Evolutionary conservation across 1,139 yeast species (phyloP).

Genomic region (Scheffersomyces insectosa): DNA sequence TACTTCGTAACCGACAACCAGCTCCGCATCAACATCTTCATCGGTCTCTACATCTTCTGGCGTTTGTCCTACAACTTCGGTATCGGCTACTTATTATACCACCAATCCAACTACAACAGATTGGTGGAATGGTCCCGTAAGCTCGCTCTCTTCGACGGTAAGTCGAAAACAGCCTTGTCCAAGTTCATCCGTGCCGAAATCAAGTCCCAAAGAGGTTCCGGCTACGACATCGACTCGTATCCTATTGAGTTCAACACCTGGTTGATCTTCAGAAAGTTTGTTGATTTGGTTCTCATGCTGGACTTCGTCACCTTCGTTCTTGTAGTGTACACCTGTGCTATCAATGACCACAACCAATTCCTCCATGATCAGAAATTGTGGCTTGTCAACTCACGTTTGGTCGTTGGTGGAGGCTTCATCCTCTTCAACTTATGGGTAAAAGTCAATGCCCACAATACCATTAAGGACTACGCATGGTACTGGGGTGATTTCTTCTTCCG

Average conservation of each 20-base stretch:
- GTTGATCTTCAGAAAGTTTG: slow-evolving; percentile 77
- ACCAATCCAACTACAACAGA: slow-evolving; percentile 61
- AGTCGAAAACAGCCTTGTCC: slow-evolving; percentile 29
- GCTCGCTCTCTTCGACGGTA: slow-evolving; percentile 43
- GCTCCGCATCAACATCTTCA: slow-evolving; percentile 45
- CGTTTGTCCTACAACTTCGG: slow-evolving; percentile 77
- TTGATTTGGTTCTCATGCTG: slow-evolving; percentile 82
- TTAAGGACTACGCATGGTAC: slow-evolving; percentile 92
- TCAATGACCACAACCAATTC: slow-evolving; percentile 42
- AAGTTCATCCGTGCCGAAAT: slow-evolving; percentile 46
- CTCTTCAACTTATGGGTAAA: slow-evolving; percentile 85
- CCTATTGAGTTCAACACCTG: slow-evolving; percentile 85
- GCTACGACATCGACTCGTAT: slow-evolving; percentile 48
- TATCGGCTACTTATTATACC: slow-evolving; percentile 68
- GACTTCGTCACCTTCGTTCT: slow-evolving; percentile 80
- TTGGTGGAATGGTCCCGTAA: slow-evolving; percentile 58
- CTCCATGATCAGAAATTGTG: slow-evolving; percentile 32
- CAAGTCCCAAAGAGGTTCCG: slow-evolving; percentile 59
- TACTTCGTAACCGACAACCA: slow-evolving; percentile 27
- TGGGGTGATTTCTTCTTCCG: slow-evolving; percentile 94
- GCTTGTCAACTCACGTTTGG: slow-evolving; percentile 38
- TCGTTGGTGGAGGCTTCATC: slow-evolving; percentile 51
- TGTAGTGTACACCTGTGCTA: slow-evolving; percentile 61
- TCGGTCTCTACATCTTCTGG: slow-evolving; percentile 70
- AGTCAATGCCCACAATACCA: slow-evolving; percentile 84